A percentile compares a stretch with the other conserved stretches of the same genome.
Evolutionary conservation across 495 filamentous ascomycete species (phyloP).

Genomic region (Hyaloscypha bicolor): DNA sequence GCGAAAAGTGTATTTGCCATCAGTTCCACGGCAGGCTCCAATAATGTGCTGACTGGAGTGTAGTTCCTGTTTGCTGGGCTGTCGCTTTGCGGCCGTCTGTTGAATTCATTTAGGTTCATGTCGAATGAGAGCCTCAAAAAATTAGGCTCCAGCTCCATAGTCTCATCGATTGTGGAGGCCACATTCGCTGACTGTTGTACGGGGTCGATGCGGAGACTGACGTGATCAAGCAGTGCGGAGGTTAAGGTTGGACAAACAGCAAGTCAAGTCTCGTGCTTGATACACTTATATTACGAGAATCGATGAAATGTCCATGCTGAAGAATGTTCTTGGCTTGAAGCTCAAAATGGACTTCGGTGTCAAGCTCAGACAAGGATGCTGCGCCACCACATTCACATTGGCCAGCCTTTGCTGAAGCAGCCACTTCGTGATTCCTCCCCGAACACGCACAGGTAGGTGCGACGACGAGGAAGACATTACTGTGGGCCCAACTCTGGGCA

Average conservation of each 20-base stretch:
- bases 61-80: neutral
- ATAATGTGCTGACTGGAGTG: neutral
- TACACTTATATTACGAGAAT: neutral
- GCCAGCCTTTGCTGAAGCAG: neutral
- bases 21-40: neutral
- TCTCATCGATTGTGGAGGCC: neutral
- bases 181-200: neutral
- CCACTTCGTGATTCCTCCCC: too few species aligned
- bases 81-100: neutral
- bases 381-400: neutral
- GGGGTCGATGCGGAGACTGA: neutral
- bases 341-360: constrained; percentile 2
- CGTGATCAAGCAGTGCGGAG: neutral
- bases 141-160: neutral
- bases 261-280: neutral
- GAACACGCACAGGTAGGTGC: too few species aligned
- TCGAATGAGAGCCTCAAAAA: neutral
- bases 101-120: neutral
- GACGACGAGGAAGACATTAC: too few species aligned
- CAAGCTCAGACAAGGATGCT: neutral
- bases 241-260: neutral
- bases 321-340: neutral
- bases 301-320: neutral
- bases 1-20: neutral
- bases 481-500: too few species aligned